Base-by-base conservation (phyloP, 2,329 filamentous ascomycete genomes). In the Ceratocystis huliohia region DNA sequence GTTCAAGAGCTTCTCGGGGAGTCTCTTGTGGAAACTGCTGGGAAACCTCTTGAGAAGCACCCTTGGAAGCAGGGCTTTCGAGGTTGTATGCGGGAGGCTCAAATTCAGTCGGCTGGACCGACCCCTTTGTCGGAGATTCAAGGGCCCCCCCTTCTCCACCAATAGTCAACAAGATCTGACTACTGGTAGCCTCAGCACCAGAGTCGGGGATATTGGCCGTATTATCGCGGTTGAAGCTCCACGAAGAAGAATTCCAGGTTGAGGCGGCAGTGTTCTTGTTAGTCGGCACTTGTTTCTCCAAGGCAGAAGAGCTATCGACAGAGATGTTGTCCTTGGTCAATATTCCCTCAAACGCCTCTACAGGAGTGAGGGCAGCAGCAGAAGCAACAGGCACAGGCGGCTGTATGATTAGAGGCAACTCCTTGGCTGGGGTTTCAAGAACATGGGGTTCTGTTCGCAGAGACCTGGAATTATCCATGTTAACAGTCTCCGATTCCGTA, bases 191-290 rank as follows among this genome's bases (percentile, higher is more conserved):
- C 37, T 57, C 53, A 10, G 15, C 56, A 20, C 10, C 28, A 20
- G 3, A 0, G 4, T 37, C 28, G 15, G 56, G n/a, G 15, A 15
- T n/a, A 17, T 6, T n/a, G 30, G 56, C 1, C 30, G 30, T 37
- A n/a, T n/a, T 30, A 30, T 59, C 56, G 1, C 5, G 15, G 56
- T 44, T 56, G 30, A 65, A 65, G 28, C 53, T 50, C 64, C 64
- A 65, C 37, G 53, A 25, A 8, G 64, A 41, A 15, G 56, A 28
- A 10, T 53, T 4, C 56, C 64, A 65, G 8, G 56, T 48, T 5
- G 56, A 65, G 4, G 57, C 17, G 30, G 25, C 41, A 10, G 41
- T 46, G 4, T 3, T 22, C 2, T 37, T 61, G 6, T 7, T 59
- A 1, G 28, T 25, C 17, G 13, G 8, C 7, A 30, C 7, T 17